Evolutionary conservation across 2,329 filamentous ascomycete genomes (phyloP), one percentile per base, ranked within the genome.

Genomic region (Bipolaris zeicola): DNA sequence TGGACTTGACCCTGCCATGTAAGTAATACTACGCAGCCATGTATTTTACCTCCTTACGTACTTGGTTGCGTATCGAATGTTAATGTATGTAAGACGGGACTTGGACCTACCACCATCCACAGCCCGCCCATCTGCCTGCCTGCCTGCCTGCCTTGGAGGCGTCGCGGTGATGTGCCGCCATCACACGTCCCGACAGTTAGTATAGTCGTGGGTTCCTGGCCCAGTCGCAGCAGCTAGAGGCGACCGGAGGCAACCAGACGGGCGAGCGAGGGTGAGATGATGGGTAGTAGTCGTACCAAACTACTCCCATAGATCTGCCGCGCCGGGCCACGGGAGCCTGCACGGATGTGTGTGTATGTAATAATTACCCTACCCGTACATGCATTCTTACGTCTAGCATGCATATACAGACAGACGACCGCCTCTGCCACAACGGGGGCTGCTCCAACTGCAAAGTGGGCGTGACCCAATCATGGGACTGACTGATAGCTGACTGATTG

Each of bases 171-270:
- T 34, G 36, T 39, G 43, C 62, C 57, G 60, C 52, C 56, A 62
- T 37, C 44, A 45, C 55, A 63, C 50, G 56, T 62, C 41, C 28
- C 28, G 28, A 31, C 28, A 5, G 28, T 10, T 28, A 26, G 24
- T 47, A 47, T 37, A 52, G 57, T 44, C 28, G 18, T 37, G 39
- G 53, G 49, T 47, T 57, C 37, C 38, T 33, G 47, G n/a, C 44
- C 43, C 52, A 55, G 48, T 50, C 48, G 48, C 42, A 39, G 38
- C 54, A 58, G 52, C 49, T 54, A 36, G 46, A 56, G 28, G 39
- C 39, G 39, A n/a, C 10, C 22, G 10, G 31, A 38, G 34, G 14
- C 22, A 10, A 14, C 37, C 14, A 7, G 39, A 11, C n/a, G 24
- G 24, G n/a, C 14, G 22, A 43, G 24, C 1, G 4, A n/a, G 24